A percentile compares a stretch with the other conserved stretches of the same genome.
phyloP scores from a whole-genome alignment of 768 basidiomycete species.

The Lactifluus hygrophoroides region DNA sequence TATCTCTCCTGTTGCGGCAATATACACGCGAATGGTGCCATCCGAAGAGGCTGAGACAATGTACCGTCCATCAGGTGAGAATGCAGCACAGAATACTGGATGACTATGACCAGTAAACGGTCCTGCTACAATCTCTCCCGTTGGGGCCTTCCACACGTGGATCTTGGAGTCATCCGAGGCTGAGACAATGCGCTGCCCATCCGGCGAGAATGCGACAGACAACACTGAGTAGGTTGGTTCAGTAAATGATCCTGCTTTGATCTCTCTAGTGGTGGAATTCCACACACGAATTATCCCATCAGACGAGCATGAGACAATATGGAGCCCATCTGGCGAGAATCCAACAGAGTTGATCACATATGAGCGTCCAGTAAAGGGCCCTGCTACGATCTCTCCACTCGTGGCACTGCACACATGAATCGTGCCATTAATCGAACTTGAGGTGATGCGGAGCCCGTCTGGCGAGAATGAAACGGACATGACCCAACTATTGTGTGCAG shows the following conservation, averaged over 20 bases:
- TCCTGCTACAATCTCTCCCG: background rate
- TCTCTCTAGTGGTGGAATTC: no score
- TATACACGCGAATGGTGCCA: background rate
- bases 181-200: background rate
- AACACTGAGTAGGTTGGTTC: background rate
- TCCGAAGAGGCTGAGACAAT: background rate
- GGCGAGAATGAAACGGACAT: no score
- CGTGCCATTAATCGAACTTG: no score
- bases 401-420: background rate
- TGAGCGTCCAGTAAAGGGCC: no score
- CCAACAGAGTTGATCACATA: no score
- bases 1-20: no score
- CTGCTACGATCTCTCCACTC: background rate
- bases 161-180: background rate
- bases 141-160: no score
- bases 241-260: background rate
- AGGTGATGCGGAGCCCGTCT: no score
- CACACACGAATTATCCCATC: no score
- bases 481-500: no score
- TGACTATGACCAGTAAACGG: background rate
- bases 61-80: background rate
- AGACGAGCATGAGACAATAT: background rate
- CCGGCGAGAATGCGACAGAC: background rate
- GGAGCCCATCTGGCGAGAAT: background rate
- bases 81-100: background rate